A percentile compares a stretch with the other conserved stretches of the same genome.
Conservation (phyloP, 2,329 filamentous ascomycete species). For the Ilyonectria destructans region DNA sequence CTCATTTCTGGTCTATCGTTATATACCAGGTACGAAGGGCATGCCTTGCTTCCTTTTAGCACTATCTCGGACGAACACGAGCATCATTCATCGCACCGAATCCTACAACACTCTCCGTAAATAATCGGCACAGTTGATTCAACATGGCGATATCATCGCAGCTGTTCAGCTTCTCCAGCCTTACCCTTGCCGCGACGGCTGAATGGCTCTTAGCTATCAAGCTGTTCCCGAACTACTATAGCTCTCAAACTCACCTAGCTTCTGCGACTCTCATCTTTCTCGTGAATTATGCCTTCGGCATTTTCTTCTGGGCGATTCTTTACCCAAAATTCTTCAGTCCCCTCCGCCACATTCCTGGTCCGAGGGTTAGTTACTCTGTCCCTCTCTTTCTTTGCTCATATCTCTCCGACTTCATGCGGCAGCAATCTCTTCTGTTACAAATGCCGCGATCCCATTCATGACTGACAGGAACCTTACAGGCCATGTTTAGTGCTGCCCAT, state of each 20-base stretch:
- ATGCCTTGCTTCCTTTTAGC: too few species aligned
- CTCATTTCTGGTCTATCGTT: too few species aligned
- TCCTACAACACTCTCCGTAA: too few species aligned
- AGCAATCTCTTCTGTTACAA: neutral
- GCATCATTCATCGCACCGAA: too few species aligned
- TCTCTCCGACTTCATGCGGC: neutral
- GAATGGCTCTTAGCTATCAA: constrained; percentile 52
- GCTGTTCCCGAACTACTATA: constrained; percentile 42
- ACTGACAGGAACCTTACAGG: constrained; percentile 23
- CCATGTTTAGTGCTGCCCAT: constrained; percentile 41
- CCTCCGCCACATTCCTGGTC: constrained; percentile 41
- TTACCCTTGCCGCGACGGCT: constrained; percentile 38
- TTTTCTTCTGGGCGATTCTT: constrained; percentile 38
- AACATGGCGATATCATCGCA: constrained; percentile 38
- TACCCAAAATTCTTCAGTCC: constrained; percentile 46
- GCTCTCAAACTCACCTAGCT: constrained; percentile 33
- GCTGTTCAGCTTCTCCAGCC: constrained; percentile 34
- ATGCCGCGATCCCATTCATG: neutral
- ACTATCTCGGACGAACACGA: too few species aligned
- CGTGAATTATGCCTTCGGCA: constrained; percentile 42
- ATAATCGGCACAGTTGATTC: neutral
- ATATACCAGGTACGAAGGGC: too few species aligned
- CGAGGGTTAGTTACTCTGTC: constrained; percentile 34
- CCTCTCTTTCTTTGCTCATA: neutral
- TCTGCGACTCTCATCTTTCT: constrained; percentile 31